Evolutionary conservation across 768 basidiomycete genomes (phyloP).

Genomic region (Pleurotus pulmonarius): DNA sequence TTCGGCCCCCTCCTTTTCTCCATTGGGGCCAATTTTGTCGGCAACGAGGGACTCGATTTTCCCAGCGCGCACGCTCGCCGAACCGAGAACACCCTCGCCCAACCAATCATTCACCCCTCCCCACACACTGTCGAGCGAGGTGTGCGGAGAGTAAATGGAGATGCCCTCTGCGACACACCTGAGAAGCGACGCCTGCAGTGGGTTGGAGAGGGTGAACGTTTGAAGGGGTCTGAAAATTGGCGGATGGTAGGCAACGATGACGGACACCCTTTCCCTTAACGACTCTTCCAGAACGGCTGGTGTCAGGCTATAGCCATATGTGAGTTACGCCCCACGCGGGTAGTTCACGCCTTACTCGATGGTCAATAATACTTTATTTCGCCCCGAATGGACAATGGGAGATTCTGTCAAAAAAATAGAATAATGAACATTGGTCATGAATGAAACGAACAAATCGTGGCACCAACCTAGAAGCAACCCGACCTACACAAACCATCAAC

Average conservation of each 20-base stretch:
- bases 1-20: constrained; percentile 48
- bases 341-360: constrained; percentile 50
- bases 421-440: neutral
- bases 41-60: constrained; percentile 32
- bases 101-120: constrained; percentile 94
- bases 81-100: constrained; percentile 47
- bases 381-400: constrained; percentile 41
- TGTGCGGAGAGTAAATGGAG: constrained; percentile 86
- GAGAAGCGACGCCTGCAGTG: constrained; percentile 78
- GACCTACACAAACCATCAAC: constrained; percentile 40
- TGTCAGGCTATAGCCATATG: constrained; percentile 52
- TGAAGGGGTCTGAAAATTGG: constrained; percentile 75
- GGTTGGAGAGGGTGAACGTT: constrained; percentile 72
- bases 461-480: constrained; percentile 67
- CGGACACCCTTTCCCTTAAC: constrained; percentile 38
- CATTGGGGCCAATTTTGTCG: constrained; percentile 35
- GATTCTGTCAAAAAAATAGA: constrained; percentile 38
- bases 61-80: constrained; percentile 29
- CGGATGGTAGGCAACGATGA: constrained; percentile 84
- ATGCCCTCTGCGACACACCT: constrained; percentile 79
- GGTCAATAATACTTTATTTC: constrained; percentile 57
- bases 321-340: constrained; percentile 5
- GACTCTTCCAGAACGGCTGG: constrained; percentile 69
- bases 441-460: neutral
- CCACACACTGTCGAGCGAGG: constrained; percentile 77